Evolutionary conservation across 768 basidiomycete genomes (phyloP), one percentile per base, ranked within the genome.

Genomic region (Xerocomellus dryophilus): DNA sequence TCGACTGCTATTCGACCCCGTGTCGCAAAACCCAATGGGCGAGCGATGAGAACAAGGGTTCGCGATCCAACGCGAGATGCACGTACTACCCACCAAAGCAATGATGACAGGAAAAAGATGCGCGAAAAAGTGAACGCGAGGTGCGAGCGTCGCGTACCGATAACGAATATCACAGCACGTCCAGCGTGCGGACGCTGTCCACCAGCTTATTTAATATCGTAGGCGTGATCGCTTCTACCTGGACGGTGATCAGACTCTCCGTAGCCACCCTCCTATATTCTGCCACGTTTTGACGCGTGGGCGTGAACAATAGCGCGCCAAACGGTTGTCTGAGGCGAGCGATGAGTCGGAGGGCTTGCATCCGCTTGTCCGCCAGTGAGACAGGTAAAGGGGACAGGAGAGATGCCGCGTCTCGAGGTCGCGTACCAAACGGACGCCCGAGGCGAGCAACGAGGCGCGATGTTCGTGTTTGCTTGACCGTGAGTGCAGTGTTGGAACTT

Each of bases 21-120:
- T 69, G 57, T 89, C 83, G 64, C 91, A 93, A 69, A 82, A 93
- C 5, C 92, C 91, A 60, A 93, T 83, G 11, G 76, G 67, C 3
- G 84, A 29, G 29, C 10, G 29, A 29, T 29, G 29, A 8, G 9
- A 29, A 29, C 29, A 29, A 29, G 29, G 23, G 29, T 29, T 29
- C 3, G 29, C 10, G 31, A 12, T 32, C 31, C 31, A 12, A 32
- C 31, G 5, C 31, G 12, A 9, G 31, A 1, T 12, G 31, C 12
- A 32, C 31, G 31, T 7, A 32, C 31, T 31, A 1, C 31, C 31
- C 31, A 11, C 11, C 10, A 31, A 31, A 12, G 12, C 31, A 32
- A 32, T 4, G 5, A 12, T 7, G 4, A 32, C 4, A 14, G 31
- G 29, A 32, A 32, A 32, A 12, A 32, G 31, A 32, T 12, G 31